Conservation (phyloP, 441 rosid species). For the Brassica hybrid region DNA sequence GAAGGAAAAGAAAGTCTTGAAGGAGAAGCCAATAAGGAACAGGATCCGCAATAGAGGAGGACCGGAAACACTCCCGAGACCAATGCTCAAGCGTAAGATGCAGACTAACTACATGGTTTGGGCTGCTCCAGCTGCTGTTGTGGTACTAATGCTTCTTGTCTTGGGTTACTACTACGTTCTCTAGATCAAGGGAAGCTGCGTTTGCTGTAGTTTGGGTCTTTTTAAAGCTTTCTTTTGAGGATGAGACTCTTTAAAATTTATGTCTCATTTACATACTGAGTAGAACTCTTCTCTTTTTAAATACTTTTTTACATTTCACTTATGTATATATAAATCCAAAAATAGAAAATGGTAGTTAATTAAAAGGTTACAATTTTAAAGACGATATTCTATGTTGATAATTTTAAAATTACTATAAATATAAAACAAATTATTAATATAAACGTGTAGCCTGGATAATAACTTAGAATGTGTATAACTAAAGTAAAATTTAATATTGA, state of each 20-base stretch:
- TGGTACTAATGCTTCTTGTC: constrained; percentile 51
- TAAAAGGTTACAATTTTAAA: too few relatives aligned
- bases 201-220: constrained; percentile 42
- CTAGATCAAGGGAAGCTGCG: constrained; percentile 31
- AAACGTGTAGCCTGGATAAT: too few relatives aligned
- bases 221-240: constrained; percentile 26
- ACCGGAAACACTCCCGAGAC: constrained; percentile 69
- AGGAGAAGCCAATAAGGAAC: constrained; percentile 59
- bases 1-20: constrained; percentile 55
- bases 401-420: too few relatives aligned
- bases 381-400: too few relatives aligned
- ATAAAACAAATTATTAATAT: too few relatives aligned
- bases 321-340: too few relatives aligned
- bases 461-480: too few relatives aligned
- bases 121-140: constrained; percentile 68
- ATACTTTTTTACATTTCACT: constrained; percentile 33
- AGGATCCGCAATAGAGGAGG: constrained; percentile 50
- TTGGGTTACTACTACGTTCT: constrained; percentile 57
- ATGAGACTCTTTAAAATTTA: constrained; percentile 23
- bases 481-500: too few relatives aligned
- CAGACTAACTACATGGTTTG: constrained; percentile 66
- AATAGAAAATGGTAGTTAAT: too few relatives aligned
- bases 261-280: constrained; percentile 34
- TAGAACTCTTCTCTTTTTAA: constrained; percentile 24
- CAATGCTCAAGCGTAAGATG: constrained; percentile 77